Evolutionary conservation across 176 grass and related monocot species (phyloP).

Genomic region (Chloris gayana): DNA sequence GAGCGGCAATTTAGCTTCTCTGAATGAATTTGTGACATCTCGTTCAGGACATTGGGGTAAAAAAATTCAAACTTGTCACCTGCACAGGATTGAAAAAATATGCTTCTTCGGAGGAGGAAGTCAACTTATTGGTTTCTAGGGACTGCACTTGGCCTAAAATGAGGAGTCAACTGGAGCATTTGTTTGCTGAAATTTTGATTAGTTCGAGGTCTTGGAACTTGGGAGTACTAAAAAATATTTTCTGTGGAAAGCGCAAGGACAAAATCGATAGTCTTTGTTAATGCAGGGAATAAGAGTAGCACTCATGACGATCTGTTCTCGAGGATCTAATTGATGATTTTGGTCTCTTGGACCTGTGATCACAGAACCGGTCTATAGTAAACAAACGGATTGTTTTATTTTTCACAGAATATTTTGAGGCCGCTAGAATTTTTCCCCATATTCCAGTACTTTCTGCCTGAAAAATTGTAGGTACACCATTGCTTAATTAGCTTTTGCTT

Average conservation of each 20-base stretch:
- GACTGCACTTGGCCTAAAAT: not conserved
- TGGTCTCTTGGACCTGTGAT: conserved; percentile 20
- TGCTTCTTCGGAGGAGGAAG: not conserved
- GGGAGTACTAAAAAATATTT: not conserved
- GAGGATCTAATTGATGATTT: not conserved
- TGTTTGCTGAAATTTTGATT: conserved; percentile 12
- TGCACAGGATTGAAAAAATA: not conserved
- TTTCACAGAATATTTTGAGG: not conserved
- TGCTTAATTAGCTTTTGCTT: not conserved
- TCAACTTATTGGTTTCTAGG: not conserved
- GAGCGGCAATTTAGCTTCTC: not conserved
- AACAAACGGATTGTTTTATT: not conserved
- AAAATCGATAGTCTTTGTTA: conserved; percentile 1
- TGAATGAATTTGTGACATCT: not conserved
- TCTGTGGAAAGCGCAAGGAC: not conserved
- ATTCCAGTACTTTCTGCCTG: not conserved
- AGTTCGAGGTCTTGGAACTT: not conserved
- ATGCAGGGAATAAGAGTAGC: not conserved
- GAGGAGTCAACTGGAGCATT: not conserved
- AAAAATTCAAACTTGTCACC: not conserved
- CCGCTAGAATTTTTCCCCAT: not conserved
- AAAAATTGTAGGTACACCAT: not conserved
- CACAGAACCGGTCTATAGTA: not conserved
- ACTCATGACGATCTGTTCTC: not conserved
- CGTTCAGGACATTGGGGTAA: conserved; percentile 17